Evolutionary conservation across 768 basidiomycete genomes (phyloP), one percentile per base, ranked within the genome.

Genomic region (Trametes elegans): DNA sequence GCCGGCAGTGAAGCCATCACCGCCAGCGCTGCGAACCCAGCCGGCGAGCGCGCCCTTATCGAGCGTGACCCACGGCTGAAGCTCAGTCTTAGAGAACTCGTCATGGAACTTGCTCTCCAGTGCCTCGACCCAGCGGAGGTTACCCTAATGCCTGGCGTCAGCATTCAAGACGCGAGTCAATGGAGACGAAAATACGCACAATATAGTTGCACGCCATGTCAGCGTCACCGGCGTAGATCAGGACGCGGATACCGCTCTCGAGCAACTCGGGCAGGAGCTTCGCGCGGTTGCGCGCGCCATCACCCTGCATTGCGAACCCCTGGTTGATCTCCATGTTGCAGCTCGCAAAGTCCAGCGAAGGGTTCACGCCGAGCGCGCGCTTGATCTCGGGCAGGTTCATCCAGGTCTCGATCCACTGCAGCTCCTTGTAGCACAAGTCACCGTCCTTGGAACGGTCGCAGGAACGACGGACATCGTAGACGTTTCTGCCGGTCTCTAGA

Each of bases 141-240:
- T 90, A 26, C 91, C 91, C 84, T 84, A 49, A 10, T 19, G 16
- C 4, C 5, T 27, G 13, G 10, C 8, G 24, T 29, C 29, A 27
- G n/a, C 19, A 43, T 27, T 49, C 21, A 28, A 38, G 4, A 19
- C 16, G 7, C 8, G 18, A 14, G n/a, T 8, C n/a, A 34, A 53
- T 28, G 26, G 53, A 7, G 3, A 54, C 51, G 11, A 21, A 21
- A 9, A 34, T 18, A 66, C 79, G 57, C 59, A 82, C 87, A 24
- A 90, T 79, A 63, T 79, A 89, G 72, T 94, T 93, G 77, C 93
- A 95, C 88, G 91, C 88, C 77, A 85, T 82, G 69, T 94, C 92
- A 79, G 90, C 88, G 60, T 88, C 87, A 18, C 90, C 94, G 55
- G 94, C 93, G 65, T 97, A 98, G 38, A 98, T 84, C 27, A 98